These are phyloP conservation scores for Apostasia shenzhenica DNA, from an alignment of 106 monocot species.

Conservation along the genomic window DNA sequence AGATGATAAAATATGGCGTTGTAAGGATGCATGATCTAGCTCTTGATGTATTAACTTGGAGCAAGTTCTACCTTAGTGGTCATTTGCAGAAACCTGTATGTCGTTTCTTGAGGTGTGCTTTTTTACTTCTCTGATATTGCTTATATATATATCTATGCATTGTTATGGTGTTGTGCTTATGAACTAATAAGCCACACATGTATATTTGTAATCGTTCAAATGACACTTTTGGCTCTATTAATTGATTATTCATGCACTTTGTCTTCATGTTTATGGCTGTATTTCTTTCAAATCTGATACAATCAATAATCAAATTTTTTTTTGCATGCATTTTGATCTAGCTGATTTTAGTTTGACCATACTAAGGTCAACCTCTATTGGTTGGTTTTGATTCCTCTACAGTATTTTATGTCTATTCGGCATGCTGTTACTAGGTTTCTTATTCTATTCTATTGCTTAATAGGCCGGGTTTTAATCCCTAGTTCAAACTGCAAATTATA, in stretches of 20 bases:
- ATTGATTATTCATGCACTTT: background rate
- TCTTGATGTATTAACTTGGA: slow-evolving; percentile 68
- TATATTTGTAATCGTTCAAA: background rate
- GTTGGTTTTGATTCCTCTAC: background rate
- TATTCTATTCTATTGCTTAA: too few species aligned
- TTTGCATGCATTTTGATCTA: background rate
- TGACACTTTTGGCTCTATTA: background rate
- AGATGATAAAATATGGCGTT: slow-evolving; percentile 98
- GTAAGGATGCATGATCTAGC: slow-evolving; percentile 83
- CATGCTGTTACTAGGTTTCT: too few species aligned
- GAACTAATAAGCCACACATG: too few species aligned
- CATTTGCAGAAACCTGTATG: slow-evolving; percentile 99
- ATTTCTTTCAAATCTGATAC: background rate
- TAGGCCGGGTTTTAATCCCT: too few species aligned
- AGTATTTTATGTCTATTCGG: background rate
- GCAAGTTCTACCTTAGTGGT: slow-evolving; percentile 79
- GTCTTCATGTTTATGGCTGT: background rate
- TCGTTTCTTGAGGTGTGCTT: slow-evolving; percentile 46
- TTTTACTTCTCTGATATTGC: slow-evolving; percentile 10
- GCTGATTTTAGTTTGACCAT: background rate
- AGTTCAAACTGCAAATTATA: too few species aligned
- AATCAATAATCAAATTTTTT: background rate
- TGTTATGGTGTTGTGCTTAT: background rate
- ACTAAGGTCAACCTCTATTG: background rate
- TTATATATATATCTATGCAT: background rate